phyloP scores from a whole-genome alignment of 1,139 yeast genomes.

The Starmera stellimalicola region DNA sequence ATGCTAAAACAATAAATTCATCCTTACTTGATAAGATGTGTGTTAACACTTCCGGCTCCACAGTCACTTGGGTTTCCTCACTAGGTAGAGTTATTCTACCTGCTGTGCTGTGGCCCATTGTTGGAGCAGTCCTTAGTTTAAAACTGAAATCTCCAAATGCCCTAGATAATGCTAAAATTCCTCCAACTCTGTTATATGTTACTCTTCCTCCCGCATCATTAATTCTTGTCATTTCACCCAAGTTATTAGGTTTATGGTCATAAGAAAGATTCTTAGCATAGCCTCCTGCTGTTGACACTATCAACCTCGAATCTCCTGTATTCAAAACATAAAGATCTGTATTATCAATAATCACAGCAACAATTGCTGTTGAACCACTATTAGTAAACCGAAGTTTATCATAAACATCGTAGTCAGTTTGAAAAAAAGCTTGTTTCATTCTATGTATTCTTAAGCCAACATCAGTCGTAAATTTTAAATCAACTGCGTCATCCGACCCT shows the following conservation, averaged over 20 bases:
- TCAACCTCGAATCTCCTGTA: conserved; percentile 68
- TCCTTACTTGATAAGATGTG: conserved; percentile 43
- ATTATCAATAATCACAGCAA: conserved; percentile 42
- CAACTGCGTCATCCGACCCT: conserved; percentile 11
- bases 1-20: conserved; percentile 59
- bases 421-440: conserved; percentile 43
- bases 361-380: conserved; percentile 64
- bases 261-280: conserved; percentile 53
- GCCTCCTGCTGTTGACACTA: conserved; percentile 39
- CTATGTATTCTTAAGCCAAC: conserved; percentile 31
- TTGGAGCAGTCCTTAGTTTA: conserved; percentile 30
- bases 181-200: conserved; percentile 59
- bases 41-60: conserved; percentile 58
- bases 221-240: conserved; percentile 68
- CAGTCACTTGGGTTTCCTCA: conserved; percentile 40
- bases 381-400: conserved; percentile 26
- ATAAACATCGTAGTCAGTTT: conserved; percentile 46
- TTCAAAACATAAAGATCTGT: conserved; percentile 46
- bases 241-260: conserved; percentile 69
- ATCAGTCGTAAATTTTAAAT: conserved; percentile 19
- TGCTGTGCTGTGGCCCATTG: neutral
- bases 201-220: conserved; percentile 71
- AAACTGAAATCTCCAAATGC: conserved; percentile 75
- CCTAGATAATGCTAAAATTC: conserved; percentile 60
- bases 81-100: conserved; percentile 27